These are phyloP conservation scores for Naumovozyma dairenensis DNA, from an alignment of 805 yeast species.

Conservation along the genomic window DNA sequence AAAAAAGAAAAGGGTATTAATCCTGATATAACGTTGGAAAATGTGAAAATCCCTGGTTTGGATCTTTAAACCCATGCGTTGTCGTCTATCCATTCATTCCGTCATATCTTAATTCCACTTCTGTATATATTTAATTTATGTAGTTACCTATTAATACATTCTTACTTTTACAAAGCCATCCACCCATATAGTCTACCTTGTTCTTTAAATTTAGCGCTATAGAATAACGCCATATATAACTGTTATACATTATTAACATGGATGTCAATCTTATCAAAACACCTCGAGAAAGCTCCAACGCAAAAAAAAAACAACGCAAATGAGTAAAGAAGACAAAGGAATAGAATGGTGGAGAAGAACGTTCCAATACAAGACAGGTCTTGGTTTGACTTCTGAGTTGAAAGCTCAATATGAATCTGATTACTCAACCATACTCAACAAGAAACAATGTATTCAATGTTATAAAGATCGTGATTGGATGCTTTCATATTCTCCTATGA, in stretches of 20 bases:
- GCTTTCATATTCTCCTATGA: constrained; percentile 70
- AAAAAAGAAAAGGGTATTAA: constrained; percentile 1
- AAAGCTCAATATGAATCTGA: constrained; percentile 50
- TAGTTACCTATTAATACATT: too few relatives aligned
- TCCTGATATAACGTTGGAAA: constrained; percentile 3
- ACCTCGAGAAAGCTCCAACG: too few relatives aligned
- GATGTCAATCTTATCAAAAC: too few relatives aligned
- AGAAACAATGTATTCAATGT: constrained; percentile 56
- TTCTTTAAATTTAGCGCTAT: too few relatives aligned
- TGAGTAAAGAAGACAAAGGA: constrained; percentile 27
- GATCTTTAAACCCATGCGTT: constrained; percentile 2
- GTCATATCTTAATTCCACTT: background rate
- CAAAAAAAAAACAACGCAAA: too few relatives aligned
- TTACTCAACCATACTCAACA: constrained; percentile 33
- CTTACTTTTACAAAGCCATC: too few relatives aligned
- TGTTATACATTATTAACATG: too few relatives aligned
- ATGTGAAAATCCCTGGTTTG: constrained; percentile 10
- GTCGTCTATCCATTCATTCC: too few relatives aligned
- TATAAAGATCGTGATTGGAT: constrained; percentile 74
- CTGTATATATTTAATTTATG: too few relatives aligned
- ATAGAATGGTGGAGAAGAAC: constrained; percentile 80
- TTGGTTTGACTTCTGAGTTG: constrained; percentile 49
- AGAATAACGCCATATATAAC: too few relatives aligned
- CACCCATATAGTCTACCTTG: too few relatives aligned
- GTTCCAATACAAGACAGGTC: constrained; percentile 58